A percentile compares a stretch with the other conserved stretches of the same genome.
Evolutionary conservation across 768 basidiomycete species (phyloP).

Genomic region (Russula brevipes): DNA sequence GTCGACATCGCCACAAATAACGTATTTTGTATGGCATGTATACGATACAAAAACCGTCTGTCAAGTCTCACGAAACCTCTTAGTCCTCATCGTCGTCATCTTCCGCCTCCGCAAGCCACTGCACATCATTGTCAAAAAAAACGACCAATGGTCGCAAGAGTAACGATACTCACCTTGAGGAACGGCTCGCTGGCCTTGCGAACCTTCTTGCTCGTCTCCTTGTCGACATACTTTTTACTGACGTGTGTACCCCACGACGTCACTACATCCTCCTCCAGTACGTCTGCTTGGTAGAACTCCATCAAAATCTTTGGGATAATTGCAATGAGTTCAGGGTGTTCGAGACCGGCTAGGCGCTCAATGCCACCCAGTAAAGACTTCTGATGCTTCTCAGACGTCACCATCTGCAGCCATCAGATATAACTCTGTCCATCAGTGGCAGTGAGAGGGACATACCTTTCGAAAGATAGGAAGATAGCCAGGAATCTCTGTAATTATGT

Average conservation of each 20-base stretch:
- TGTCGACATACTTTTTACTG: conserved; percentile 94
- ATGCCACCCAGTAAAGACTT: conserved; percentile 91
- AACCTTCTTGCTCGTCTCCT: conserved; percentile 92
- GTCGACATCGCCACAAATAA: no score
- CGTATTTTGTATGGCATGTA: background rate
- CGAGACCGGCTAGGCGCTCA: conserved; percentile 77
- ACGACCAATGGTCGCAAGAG: background rate
- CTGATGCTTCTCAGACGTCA: conserved; percentile 91
- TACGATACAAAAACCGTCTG: background rate
- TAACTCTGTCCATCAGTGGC: background rate
- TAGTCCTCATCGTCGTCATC: conserved; percentile 44
- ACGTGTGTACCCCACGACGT: conserved; percentile 94
- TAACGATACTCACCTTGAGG: conserved; percentile 58
- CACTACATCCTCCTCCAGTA: conserved; percentile 88
- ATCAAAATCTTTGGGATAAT: conserved; percentile 88
- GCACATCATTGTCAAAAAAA: conserved; percentile 13
- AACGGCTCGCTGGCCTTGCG: conserved; percentile 94
- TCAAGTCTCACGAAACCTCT: background rate
- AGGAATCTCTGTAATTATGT: conserved; percentile 60
- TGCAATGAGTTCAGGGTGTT: conserved; percentile 64
- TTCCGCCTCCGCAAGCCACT: conserved; percentile 90
- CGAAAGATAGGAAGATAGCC: conserved; percentile 64
- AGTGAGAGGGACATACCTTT: conserved; percentile 51
- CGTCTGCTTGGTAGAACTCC: conserved; percentile 86
- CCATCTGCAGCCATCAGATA: conserved; percentile 50